A percentile compares a stretch with the other conserved stretches of the same genome.
Evolutionary conservation across 305 asterid genomes (phyloP).

Genomic region (Solanum chacoense): DNA sequence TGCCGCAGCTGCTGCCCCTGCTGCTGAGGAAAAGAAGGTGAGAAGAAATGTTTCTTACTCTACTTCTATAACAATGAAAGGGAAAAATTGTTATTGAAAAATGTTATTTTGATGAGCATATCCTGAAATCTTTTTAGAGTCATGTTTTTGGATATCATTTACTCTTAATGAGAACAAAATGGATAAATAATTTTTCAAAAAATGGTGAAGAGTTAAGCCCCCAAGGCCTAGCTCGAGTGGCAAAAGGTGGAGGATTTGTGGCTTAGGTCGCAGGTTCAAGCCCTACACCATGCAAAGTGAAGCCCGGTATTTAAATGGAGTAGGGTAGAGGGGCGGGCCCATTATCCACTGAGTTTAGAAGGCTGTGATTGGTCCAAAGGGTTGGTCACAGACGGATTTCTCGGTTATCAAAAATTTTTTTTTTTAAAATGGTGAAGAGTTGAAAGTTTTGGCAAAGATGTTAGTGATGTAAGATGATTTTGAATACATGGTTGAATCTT

Average conservation of each 20-base stretch:
- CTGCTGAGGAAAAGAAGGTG: conserved; percentile 16
- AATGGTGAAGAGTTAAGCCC: too few species aligned
- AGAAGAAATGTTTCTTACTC: background rate
- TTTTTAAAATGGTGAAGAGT: too few species aligned
- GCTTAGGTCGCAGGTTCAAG: too few species aligned
- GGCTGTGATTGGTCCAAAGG: too few species aligned
- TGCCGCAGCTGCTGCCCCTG: conserved; percentile 9
- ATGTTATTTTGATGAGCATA: background rate
- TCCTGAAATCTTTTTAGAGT: background rate
- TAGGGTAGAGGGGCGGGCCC: too few species aligned
- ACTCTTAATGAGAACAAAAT: background rate
- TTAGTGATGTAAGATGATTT: background rate
- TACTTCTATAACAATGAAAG: background rate
- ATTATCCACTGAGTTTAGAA: too few species aligned
- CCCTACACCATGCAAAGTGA: too few species aligned
- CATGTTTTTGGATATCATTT: background rate
- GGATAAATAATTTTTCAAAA: background rate
- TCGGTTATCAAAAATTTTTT: too few species aligned
- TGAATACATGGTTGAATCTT: background rate
- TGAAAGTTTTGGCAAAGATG: background rate
- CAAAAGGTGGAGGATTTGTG: too few species aligned
- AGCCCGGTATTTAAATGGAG: too few species aligned
- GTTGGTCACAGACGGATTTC: too few species aligned
- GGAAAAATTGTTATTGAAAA: background rate
- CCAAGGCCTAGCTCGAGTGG: too few species aligned